Conservation (phyloP, 2,329 filamentous ascomycete species). For the Colletotrichum theobromicola region DNA sequence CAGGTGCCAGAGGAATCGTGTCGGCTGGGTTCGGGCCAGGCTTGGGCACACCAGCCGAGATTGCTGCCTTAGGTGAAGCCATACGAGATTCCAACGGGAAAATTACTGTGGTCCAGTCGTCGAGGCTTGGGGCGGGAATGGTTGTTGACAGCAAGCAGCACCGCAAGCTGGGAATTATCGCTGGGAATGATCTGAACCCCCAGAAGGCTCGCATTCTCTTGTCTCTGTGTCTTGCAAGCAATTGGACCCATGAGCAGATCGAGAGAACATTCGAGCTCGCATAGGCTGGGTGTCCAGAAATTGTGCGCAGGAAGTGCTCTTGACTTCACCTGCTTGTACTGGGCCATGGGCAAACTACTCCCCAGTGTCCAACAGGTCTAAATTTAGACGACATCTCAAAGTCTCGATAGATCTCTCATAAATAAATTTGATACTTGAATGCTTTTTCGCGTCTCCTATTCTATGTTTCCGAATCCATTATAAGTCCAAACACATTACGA, state of each 20-base stretch:
- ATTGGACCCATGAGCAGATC: neutral
- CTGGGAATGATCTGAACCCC: neutral
- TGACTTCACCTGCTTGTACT: too few species aligned
- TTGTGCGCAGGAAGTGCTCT: neutral
- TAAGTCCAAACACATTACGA: neutral
- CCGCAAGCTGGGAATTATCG: neutral
- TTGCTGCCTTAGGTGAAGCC: neutral
- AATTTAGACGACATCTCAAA: neutral
- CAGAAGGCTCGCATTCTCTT: slow-evolving; percentile 3
- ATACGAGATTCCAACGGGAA: neutral
- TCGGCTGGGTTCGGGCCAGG: neutral
- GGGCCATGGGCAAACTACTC: too few species aligned
- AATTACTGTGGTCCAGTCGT: neutral
- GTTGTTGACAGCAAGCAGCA: slow-evolving; percentile 1
- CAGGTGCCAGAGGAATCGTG: neutral
- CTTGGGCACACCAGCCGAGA: neutral
- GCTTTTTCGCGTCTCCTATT: neutral
- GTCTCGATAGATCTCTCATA: neutral
- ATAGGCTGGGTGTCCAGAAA: neutral
- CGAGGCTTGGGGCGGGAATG: neutral
- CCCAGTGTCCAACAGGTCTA: neutral
- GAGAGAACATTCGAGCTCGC: neutral
- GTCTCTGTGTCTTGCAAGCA: neutral
- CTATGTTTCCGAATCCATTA: neutral
- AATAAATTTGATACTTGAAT: neutral